Conservation (phyloP, 202 grass and related monocot species). For the Musa balbisiana region DNA sequence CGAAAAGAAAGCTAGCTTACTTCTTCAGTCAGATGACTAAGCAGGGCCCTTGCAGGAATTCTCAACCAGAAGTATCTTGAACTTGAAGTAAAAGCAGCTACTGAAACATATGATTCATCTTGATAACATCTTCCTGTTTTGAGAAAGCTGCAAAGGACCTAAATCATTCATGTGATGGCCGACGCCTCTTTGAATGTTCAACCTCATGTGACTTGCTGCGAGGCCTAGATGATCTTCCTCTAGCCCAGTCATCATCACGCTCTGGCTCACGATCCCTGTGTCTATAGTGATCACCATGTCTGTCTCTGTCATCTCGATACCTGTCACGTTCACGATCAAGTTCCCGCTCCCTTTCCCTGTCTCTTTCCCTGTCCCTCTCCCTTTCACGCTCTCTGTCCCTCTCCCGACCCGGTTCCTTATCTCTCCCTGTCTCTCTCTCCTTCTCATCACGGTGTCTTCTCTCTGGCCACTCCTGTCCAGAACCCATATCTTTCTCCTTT, state of each 20-base stretch:
- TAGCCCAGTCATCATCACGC: constrained; percentile 10
- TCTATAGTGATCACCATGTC: constrained; percentile 2
- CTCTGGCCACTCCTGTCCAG: constrained; percentile 1
- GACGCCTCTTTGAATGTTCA: constrained; percentile 11
- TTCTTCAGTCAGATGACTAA: not conserved
- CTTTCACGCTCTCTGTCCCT: not conserved
- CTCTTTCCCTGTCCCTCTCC: constrained; percentile 8
- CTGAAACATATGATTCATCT: not conserved
- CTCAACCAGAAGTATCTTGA: not conserved
- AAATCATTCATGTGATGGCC: constrained; percentile 1
- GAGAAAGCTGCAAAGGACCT: constrained; percentile 5
- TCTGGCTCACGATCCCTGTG: constrained; percentile 6
- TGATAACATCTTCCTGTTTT: not conserved
- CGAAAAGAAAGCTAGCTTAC: not conserved
- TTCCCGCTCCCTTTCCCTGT: constrained; percentile 6
- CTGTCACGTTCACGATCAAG: constrained; percentile 10
- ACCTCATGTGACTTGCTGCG: constrained; percentile 8
- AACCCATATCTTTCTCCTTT: constrained; percentile 10
- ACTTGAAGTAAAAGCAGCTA: not conserved
- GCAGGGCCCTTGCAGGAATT: not conserved
- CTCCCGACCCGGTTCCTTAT: not conserved
- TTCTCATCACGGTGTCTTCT: constrained; percentile 1
- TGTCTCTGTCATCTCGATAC: constrained; percentile 9
- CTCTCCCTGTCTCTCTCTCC: not conserved
- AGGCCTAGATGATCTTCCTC: constrained; percentile 11